Percentiles rank a stretch among this genome's conserved stretches.
These are phyloP conservation scores for Brassica nigra DNA, from an alignment of 345 rosid genomes.

Conservation along the genomic window DNA sequence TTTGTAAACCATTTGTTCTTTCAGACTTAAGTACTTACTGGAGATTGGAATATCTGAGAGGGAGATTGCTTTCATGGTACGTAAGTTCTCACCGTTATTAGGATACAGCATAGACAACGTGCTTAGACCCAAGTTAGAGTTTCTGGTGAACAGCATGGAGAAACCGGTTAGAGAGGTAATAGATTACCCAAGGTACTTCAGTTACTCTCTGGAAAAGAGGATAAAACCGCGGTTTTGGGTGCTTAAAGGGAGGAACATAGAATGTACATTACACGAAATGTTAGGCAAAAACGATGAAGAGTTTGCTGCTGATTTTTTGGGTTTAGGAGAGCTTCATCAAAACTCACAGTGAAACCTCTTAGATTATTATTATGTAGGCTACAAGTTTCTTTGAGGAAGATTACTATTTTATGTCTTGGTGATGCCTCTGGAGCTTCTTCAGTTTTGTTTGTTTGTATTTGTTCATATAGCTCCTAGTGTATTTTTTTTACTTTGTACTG, in stretches of 20 bases:
- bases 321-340: constrained; percentile 40
- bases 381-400: constrained; percentile 15
- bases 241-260: constrained; percentile 57
- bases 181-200: constrained; percentile 82
- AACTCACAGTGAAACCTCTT: constrained; percentile 20
- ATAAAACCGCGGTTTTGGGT: constrained; percentile 84
- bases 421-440: constrained; percentile 27
- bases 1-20: background rate
- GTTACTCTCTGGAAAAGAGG: constrained; percentile 83
- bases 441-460: constrained; percentile 35
- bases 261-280: constrained; percentile 77
- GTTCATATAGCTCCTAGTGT: constrained; percentile 29
- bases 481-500: constrained; percentile 1
- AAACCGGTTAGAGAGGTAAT: constrained; percentile 62
- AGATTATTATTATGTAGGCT: constrained; percentile 9
- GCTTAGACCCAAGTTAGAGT: constrained; percentile 72
- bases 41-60: constrained; percentile 62
- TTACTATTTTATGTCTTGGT: constrained; percentile 21
- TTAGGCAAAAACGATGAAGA: constrained; percentile 79
- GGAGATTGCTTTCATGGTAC: constrained; percentile 74
- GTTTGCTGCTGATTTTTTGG: constrained; percentile 70
- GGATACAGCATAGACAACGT: constrained; percentile 84
- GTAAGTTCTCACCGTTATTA: constrained; percentile 76
- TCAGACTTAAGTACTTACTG: constrained; percentile 73
- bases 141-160: constrained; percentile 65